Evolutionary conservation across 352 stramenopile species (phyloP), one percentile per base, ranked within the genome.

Genomic region (Phytophthora syringae): DNA sequence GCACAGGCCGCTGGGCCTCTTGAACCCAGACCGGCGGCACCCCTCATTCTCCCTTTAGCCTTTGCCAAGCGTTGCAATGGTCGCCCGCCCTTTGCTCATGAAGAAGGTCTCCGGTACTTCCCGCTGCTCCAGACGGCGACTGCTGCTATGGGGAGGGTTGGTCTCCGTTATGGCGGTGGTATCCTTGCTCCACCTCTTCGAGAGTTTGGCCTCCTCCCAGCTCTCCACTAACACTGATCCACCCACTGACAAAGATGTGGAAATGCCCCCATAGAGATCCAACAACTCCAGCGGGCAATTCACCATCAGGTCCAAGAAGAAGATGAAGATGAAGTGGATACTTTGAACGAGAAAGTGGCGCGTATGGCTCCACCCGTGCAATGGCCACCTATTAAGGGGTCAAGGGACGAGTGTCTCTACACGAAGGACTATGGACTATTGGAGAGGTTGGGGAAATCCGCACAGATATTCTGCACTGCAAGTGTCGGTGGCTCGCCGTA

Each of bases 361-460:
- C 47, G 43, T 9, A 36, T 62, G 50, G 22, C 53, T 20, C 49
- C 45, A 25, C 44, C 49, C 18, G 22, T 52, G 27, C 21, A 55
- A 44, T 72, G 50, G 64, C n/a, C 50, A 18, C 32, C 43, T 36
- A 49, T 13, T 12, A 67, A 63, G 27, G 57, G 42, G 3, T 69
- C 50, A 18, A 65, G 53, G 13, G 39, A 61, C 2, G 60, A 66
- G 13, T 76, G 68, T 48, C 22, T 60, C 12, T 64, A 62, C 40
- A 18, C n/a, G 1, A 56, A 22, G 21, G 68, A 73, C 54, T 76
- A 76, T 47, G 68, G 68, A 44, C 21, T 76, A 11, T 12, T 76
- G 9, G 42, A 68, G 34, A 58, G 59, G 1, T 39, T 76, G 22
- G n/a, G 5, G 7, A 73, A 64, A 25, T 70, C 59, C 15, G 63